These are phyloP conservation scores for Yamadazyma kitorensis DNA, from an alignment of 805 yeast genomes.

Conservation along the genomic window DNA sequence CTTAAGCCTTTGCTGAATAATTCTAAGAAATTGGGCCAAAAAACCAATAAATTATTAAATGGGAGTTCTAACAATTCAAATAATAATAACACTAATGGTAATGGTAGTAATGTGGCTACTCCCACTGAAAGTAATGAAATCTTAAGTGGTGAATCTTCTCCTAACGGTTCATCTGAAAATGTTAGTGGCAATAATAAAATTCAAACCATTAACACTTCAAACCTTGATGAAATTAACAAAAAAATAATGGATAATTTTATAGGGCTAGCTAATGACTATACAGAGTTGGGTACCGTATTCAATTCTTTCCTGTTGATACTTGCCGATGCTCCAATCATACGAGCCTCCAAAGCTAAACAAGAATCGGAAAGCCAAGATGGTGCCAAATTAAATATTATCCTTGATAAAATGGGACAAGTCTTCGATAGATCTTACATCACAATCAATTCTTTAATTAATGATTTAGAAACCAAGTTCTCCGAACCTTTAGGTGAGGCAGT, in stretches of 20 bases:
- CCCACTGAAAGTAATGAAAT: not conserved
- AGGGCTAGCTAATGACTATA: conserved; percentile 60
- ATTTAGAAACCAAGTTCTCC: conserved; percentile 55
- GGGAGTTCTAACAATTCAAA: not conserved
- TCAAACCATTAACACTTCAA: conserved; percentile 29
- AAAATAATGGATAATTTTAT: conserved; percentile 52
- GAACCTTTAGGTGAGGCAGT: conserved; percentile 74
- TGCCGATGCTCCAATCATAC: conserved; percentile 27
- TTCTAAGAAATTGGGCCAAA: conserved; percentile 23
- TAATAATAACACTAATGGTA: conserved; percentile 1
- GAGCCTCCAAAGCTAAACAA: conserved; percentile 20
- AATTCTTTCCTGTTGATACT: conserved; percentile 53
- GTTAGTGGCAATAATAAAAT: not conserved
- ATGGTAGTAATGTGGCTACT: not conserved
- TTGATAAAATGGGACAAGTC: conserved; percentile 84
- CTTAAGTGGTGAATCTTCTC: conserved; percentile 1
- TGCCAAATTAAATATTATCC: conserved; percentile 29
- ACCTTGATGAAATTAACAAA: conserved; percentile 57
- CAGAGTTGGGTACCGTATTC: conserved; percentile 66
- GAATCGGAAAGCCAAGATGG: conserved; percentile 25
- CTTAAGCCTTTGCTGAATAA: conserved; percentile 24
- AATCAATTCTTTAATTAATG: conserved; percentile 50
- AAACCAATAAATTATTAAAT: conserved; percentile 18
- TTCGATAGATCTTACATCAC: conserved; percentile 65
- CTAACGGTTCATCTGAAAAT: conserved; percentile 6